Percentiles rank a stretch among this genome's conserved stretches.
Conservation (phyloP, 257 asterid genomes). For the Jacaranda mimosifolia region DNA sequence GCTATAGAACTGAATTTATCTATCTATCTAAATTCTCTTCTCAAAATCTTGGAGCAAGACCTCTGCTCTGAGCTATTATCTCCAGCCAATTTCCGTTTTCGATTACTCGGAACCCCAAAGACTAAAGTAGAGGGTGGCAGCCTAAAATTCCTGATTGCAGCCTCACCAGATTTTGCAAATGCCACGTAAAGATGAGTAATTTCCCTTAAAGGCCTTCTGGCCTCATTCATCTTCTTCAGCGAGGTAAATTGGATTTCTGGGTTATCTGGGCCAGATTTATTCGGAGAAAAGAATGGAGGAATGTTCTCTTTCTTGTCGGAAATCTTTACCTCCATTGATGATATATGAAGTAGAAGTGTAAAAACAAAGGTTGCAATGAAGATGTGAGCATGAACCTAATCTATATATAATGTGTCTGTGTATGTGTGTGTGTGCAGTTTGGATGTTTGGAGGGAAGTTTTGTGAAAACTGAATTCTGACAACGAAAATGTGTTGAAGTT, state of each 20-base stretch:
- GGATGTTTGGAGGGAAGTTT: slow-evolving; percentile 38
- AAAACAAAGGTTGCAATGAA: neutral
- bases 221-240: slow-evolving; percentile 27
- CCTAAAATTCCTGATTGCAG: neutral
- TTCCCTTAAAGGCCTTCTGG: slow-evolving; percentile 55
- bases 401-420: neutral
- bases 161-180: neutral
- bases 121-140: slow-evolving; percentile 1
- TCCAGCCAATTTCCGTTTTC: slow-evolving; percentile 44
- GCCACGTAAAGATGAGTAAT: slow-evolving; percentile 47
- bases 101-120: slow-evolving; percentile 10
- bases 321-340: slow-evolving; percentile 40
- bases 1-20: neutral
- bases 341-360: neutral
- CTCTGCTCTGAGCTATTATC: slow-evolving; percentile 21
- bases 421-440: neutral
- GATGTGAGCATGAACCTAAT: neutral
- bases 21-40: slow-evolving; percentile 48
- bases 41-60: slow-evolving; percentile 45
- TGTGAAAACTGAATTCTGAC: slow-evolving; percentile 7
- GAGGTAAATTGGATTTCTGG: slow-evolving; percentile 10
- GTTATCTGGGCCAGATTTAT: slow-evolving; percentile 17
- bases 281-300: slow-evolving; percentile 30
- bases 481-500: neutral
- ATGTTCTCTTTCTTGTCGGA: slow-evolving; percentile 57